A percentile compares a stretch with the other conserved stretches of the same genome.
Evolutionary conservation across 1,284 basidiomycete species (phyloP).

Genomic region (Limonomyces culmigenus): DNA sequence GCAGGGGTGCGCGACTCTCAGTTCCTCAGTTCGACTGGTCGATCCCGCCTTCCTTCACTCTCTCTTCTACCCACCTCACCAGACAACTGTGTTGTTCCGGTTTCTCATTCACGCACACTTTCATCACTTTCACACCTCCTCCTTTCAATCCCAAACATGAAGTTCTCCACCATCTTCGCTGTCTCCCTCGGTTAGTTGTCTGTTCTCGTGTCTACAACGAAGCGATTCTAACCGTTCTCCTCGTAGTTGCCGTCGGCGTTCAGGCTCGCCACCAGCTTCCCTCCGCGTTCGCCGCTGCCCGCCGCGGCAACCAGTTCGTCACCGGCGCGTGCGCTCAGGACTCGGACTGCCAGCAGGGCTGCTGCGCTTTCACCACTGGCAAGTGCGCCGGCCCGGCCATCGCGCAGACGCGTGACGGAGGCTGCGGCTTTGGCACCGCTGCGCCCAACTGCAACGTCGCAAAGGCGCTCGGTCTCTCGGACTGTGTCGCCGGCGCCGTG

Average conservation of each 20-base stretch:
- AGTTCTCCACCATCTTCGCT: not conserved
- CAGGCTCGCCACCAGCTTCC: not conserved
- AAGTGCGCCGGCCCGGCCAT: conserved; percentile 2
- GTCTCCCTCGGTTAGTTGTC: not conserved
- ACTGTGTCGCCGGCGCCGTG: not conserved
- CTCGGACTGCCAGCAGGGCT: conserved; percentile 1
- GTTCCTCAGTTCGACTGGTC: no score
- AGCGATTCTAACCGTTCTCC: not conserved
- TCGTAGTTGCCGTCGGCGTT: not conserved
- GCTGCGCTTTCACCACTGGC: conserved; percentile 1
- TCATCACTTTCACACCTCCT: not conserved
- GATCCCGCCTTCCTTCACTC: no score
- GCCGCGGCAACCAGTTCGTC: conserved; percentile 2
- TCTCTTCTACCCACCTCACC: no score
- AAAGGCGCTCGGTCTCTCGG: not conserved
- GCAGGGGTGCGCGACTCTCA: no score
- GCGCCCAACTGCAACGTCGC: conserved; percentile 1
- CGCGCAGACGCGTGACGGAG: not conserved
- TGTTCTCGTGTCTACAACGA: not conserved
- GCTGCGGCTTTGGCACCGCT: conserved; percentile 1
- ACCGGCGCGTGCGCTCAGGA: conserved; percentile 1
- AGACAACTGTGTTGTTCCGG: no score
- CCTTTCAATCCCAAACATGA: conserved; percentile 1
- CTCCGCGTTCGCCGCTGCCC: not conserved
- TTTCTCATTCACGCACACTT: not conserved